A percentile compares a stretch with the other conserved stretches of the same genome.
phyloP scores from a whole-genome alignment of 345 rosid genomes.

The Salix viminalis region DNA sequence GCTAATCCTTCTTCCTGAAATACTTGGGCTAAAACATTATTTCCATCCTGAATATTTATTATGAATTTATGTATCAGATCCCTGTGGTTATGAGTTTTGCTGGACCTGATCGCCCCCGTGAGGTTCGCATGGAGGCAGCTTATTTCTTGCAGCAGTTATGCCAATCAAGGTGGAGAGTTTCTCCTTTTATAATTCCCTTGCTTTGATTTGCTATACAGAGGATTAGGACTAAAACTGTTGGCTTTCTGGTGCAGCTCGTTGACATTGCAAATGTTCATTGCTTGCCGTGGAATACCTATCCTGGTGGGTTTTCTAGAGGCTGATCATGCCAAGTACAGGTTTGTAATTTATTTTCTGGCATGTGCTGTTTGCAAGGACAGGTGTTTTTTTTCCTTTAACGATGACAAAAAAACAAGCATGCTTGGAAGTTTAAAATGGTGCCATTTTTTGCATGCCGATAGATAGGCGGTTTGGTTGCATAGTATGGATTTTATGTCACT shows the following conservation, averaged over 20 bases:
- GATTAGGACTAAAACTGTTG: conserved; percentile 26
- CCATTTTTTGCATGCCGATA: neutral
- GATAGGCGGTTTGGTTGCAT: neutral
- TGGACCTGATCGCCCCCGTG: conserved; percentile 74
- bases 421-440: neutral
- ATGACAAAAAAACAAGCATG: neutral
- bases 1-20: neutral
- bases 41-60: neutral
- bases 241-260: conserved; percentile 58
- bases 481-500: neutral
- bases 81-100: conserved; percentile 80
- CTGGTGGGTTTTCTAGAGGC: conserved; percentile 93
- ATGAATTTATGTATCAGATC: conserved; percentile 43
- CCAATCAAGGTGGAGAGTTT: conserved; percentile 68
- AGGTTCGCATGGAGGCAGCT: conserved; percentile 93
- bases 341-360: conserved; percentile 15
- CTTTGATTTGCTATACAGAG: conserved; percentile 2
- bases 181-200: conserved; percentile 5
- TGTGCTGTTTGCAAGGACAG: neutral
- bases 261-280: conserved; percentile 98
- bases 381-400: neutral
- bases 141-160: conserved; percentile 93
- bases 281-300: conserved; percentile 93
- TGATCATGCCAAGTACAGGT: conserved; percentile 97
- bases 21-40: neutral